Conservation (phyloP, 2,329 filamentous ascomycete genomes). For the Lomentospora prolificans region DNA sequence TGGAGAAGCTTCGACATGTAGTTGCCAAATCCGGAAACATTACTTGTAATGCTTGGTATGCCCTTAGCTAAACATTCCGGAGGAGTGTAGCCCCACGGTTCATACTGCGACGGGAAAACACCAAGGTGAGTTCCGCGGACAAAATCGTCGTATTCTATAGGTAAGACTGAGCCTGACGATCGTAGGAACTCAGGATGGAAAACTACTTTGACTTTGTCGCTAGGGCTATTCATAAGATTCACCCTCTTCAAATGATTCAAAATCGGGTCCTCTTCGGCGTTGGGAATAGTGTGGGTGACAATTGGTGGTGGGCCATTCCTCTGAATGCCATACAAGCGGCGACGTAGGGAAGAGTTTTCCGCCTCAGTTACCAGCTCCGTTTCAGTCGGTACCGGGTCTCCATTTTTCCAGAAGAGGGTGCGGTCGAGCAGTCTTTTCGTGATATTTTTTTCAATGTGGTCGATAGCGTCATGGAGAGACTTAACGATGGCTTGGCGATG, state of each 20-base stretch:
- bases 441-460: conserved; percentile 85
- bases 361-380: conserved; percentile 89
- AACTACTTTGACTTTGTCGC: conserved; percentile 91
- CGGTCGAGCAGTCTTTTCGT: conserved; percentile 92
- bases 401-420: conserved; percentile 90
- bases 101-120: conserved; percentile 95
- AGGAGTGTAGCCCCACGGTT: conserved; percentile 97
- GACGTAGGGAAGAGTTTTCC: conserved; percentile 84
- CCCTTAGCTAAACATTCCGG: conserved; percentile 99
- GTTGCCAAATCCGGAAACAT: conserved; percentile 93
- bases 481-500: conserved; percentile 98
- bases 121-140: conserved; percentile 93
- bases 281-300: conserved; percentile 98
- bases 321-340: conserved; percentile 95
- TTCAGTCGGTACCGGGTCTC: conserved; percentile 86
- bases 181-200: conserved; percentile 98
- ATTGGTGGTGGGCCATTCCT: conserved; percentile 82
- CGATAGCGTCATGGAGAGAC: conserved; percentile 83
- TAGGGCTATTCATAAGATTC: conserved; percentile 92
- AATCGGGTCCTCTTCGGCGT: conserved; percentile 86
- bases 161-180: conserved; percentile 87
- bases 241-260: conserved; percentile 93
- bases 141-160: conserved; percentile 96
- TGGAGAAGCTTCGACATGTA: conserved; percentile 99
- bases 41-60: conserved; percentile 95